phyloP scores from a whole-genome alignment of 768 basidiomycete genomes.

The Crepidotus variabilis region DNA sequence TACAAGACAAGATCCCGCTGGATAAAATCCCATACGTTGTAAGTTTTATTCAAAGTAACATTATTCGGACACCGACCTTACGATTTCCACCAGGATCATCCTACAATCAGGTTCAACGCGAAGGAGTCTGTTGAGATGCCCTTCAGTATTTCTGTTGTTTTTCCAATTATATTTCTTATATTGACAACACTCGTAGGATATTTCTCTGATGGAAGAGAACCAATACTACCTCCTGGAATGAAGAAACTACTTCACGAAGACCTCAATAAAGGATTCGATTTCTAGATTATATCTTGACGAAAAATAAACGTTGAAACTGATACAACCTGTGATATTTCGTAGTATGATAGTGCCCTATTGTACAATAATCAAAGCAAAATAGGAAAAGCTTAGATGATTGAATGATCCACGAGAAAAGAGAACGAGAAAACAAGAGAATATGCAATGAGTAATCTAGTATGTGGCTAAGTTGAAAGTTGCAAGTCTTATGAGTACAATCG shows the following conservation, averaged over 20 bases:
- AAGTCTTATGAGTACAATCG: conserved; percentile 1
- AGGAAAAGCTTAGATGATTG: conserved; percentile 1
- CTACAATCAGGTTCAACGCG: conserved; percentile 83
- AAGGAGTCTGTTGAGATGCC: conserved; percentile 98
- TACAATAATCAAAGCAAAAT: conserved; percentile 5
- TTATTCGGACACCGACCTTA: background rate
- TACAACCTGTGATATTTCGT: background rate
- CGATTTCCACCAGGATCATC: conserved; percentile 62
- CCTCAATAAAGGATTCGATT: conserved; percentile 82
- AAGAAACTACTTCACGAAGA: conserved; percentile 79
- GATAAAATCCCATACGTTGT: conserved; percentile 73
- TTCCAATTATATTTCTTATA: background rate
- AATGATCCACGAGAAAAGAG: background rate
- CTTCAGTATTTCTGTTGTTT: conserved; percentile 51
- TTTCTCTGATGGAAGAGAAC: conserved; percentile 49
- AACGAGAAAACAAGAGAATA: conserved; percentile 6
- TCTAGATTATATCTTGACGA: conserved; percentile 32
- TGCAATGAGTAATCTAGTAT: background rate
- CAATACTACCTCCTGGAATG: conserved; percentile 89
- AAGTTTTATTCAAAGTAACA: conserved; percentile 22
- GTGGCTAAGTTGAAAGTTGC: background rate
- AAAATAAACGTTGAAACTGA: background rate
- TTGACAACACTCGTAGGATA: conserved; percentile 32
- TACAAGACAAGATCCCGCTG: conserved; percentile 71
- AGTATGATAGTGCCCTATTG: background rate